Percentiles rank a stretch among this genome's conserved stretches.
Conservation (phyloP, 73 alveolate genomes). For the Tetrahymena elliotti region DNA sequence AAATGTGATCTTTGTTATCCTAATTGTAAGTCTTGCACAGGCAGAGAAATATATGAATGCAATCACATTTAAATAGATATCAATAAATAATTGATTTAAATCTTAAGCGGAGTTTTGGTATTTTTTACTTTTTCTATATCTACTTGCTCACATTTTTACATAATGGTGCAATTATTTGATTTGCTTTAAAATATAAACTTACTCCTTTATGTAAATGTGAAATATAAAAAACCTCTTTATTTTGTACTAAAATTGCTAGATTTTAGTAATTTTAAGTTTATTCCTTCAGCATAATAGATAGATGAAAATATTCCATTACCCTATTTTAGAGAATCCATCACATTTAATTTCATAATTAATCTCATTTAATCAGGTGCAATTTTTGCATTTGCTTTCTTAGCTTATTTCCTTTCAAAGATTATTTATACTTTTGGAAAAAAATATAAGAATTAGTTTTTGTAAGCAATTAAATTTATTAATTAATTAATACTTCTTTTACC, state of each 20-base stretch:
- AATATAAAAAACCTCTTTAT: not conserved
- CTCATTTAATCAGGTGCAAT: not conserved
- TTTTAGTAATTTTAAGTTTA: not conserved
- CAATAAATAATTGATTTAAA: no score
- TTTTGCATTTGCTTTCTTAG: not conserved
- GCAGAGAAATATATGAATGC: not conserved
- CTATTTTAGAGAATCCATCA: not conserved
- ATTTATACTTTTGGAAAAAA: not conserved
- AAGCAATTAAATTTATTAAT: not conserved
- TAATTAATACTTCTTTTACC: not conserved
- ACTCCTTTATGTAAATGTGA: not conserved
- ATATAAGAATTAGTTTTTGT: not conserved
- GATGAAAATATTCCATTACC: not conserved
- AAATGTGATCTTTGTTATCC: not conserved
- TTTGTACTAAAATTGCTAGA: not conserved
- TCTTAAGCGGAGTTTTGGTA: not conserved
- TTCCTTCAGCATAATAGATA: not conserved
- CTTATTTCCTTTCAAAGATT: not conserved
- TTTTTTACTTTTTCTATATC: not conserved
- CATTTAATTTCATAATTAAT: not conserved
- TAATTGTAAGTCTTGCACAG: not conserved
- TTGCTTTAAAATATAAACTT: no score
- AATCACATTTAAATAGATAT: no score
- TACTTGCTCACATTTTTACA: not conserved
- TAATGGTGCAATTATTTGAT: not conserved